phyloP scores from a whole-genome alignment of 371 early-diverging fungal species.

The Umbelopsis sp. region DNA sequence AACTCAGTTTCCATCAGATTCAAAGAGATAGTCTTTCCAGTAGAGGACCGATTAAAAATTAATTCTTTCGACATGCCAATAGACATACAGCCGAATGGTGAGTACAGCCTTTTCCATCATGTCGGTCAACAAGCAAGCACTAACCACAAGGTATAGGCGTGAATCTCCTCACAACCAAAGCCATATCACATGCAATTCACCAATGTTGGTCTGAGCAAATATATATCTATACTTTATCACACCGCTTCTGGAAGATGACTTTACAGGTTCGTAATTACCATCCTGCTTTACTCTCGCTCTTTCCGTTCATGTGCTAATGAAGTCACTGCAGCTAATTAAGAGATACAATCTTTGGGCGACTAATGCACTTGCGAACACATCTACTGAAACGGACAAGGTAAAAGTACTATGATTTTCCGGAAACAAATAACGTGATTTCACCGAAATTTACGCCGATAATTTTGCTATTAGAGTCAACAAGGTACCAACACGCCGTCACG shows the following conservation, averaged over 20 bases:
- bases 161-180: slow-evolving; percentile 50
- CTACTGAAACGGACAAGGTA: slow-evolving; percentile 25
- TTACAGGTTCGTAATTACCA: slow-evolving; percentile 53
- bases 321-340: slow-evolving; percentile 37
- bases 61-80: slow-evolving; percentile 14
- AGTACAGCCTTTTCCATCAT: background rate
- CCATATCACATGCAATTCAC: slow-evolving; percentile 55
- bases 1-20: slow-evolving; percentile 39
- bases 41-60: slow-evolving; percentile 40
- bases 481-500: slow-evolving; percentile 19
- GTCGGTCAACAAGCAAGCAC: no score
- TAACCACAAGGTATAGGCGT: slow-evolving; percentile 20
- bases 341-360: slow-evolving; percentile 53
- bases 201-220: slow-evolving; percentile 74
- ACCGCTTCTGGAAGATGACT: slow-evolving; percentile 78
- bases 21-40: slow-evolving; percentile 54
- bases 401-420: background rate
- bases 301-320: background rate
- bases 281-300: background rate
- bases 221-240: slow-evolving; percentile 62
- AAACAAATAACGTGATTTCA: no score
- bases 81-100: slow-evolving; percentile 1
- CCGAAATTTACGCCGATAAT: no score
- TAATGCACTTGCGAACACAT: slow-evolving; percentile 20
- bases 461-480: background rate